Evolutionary conservation across 2,329 filamentous ascomycete species (phyloP).

Genomic region (Epichloe baconii): DNA sequence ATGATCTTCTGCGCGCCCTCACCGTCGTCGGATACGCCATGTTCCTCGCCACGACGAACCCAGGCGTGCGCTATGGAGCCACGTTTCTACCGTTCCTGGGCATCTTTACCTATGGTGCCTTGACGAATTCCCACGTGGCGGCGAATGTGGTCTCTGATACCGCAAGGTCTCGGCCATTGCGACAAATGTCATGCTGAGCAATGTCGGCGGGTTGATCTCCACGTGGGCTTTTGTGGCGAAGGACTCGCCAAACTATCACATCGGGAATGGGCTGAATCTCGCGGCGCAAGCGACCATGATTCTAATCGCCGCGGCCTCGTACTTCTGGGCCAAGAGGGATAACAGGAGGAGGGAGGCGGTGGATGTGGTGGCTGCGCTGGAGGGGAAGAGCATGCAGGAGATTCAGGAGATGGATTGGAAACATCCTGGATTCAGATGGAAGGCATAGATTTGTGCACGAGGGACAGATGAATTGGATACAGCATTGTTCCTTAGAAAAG

Average conservation of each 20-base stretch:
- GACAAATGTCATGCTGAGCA: constrained; percentile 35
- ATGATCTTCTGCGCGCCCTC: constrained; percentile 45
- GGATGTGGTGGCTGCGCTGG: constrained; percentile 42
- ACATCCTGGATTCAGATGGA: constrained; percentile 55
- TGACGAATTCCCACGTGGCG: constrained; percentile 52
- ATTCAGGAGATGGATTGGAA: constrained; percentile 53
- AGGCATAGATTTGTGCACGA: background rate
- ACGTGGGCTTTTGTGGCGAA: constrained; percentile 52
- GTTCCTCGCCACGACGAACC: constrained; percentile 42
- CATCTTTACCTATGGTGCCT: constrained; percentile 47
- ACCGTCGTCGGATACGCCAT: constrained; percentile 57
- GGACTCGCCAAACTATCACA: constrained; percentile 52
- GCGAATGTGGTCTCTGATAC: constrained; percentile 60
- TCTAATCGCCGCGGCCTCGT: constrained; percentile 32
- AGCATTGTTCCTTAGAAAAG: too few relatives aligned
- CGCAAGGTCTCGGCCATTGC: constrained; percentile 49
- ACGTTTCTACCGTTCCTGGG: constrained; percentile 56
- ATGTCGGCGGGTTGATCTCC: constrained; percentile 43
- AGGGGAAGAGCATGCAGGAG: constrained; percentile 38
- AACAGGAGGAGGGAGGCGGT: constrained; percentile 45
- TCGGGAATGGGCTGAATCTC: constrained; percentile 59
- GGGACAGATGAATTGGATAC: background rate
- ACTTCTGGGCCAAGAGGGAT: constrained; percentile 49
- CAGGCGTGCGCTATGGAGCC: constrained; percentile 48
- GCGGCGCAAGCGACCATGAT: constrained; percentile 46